Evolutionary conservation across 2,329 filamentous ascomycete species (phyloP), one percentile per base, ranked within the genome.

Genomic region (Apiospora rasikravindrae): DNA sequence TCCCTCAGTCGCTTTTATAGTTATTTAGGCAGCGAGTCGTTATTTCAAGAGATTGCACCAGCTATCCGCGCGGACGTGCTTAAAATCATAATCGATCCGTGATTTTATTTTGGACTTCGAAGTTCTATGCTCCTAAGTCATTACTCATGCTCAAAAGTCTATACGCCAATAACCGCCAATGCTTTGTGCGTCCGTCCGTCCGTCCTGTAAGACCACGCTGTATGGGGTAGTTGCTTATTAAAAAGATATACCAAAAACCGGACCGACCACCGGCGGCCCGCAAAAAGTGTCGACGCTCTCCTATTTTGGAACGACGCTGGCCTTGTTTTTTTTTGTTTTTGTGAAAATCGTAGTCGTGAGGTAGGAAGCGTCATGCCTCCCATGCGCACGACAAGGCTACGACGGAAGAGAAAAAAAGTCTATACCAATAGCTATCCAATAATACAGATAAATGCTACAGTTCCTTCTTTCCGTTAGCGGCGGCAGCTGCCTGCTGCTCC

Each of bases 381-480:
- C 33, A 16, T 61, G 57, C 19, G 57, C 33, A 24, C 19, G 10
- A 24, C 19, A 6, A 64, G 19, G 57, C 33, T n/a, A n/a, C 8
- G 33, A 19, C 33, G 22, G 8, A 40, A 40, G 4, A 24, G 53
- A 22, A 33, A 22, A 33, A 2, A 24, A 37, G 4, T 24, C 33
- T 64, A 61, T 37, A 22, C 29, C 29, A 19, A 51, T 16, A 26
- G 5, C 40, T 68, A 29, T 40, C 67, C 67, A 45, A 49, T 45
- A n/a, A 47, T 47, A 47, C 19, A 24, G n/a, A 26, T 10, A 68
- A 22, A 37, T 26, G 6, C 57, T 64, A 68, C 24, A 70, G 64
- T 45, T 71, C 71, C 71, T 80, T 81, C 76, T 79, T 81, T 44
- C 79, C 80, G 45, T 79, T 80, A 3, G 76, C 74, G 6, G 76